Conservation (phyloP, 2,329 filamentous ascomycete species). For the Calonectria crousiana region DNA sequence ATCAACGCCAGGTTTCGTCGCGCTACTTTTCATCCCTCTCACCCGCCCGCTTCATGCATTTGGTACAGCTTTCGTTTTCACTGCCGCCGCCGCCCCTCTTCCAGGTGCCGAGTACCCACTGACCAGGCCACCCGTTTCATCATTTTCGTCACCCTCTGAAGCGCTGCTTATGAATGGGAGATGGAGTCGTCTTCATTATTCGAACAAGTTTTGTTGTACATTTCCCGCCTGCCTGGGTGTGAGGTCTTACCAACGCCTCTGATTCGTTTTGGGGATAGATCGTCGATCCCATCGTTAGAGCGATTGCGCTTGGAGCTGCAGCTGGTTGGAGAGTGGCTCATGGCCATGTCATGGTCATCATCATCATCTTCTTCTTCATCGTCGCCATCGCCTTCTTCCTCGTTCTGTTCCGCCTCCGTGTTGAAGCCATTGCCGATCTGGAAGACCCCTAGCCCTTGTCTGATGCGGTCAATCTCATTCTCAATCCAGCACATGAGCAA, state of each 20-base stretch:
- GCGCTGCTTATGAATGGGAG: neutral
- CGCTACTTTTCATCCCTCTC: neutral
- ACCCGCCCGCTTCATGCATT: neutral
- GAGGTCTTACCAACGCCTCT: neutral
- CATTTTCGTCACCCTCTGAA: too few relatives aligned
- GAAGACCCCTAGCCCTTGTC: neutral
- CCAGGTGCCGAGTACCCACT: neutral
- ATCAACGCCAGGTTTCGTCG: neutral
- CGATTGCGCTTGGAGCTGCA: neutral
- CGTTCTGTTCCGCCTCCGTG: neutral
- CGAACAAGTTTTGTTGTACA: neutral
- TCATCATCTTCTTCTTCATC: neutral
- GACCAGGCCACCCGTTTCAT: neutral
- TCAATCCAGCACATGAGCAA: conserved; percentile 39
- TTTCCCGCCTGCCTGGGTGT: neutral
- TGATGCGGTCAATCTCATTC: conserved; percentile 21
- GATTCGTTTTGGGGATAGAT: neutral
- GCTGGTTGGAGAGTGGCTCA: conserved; percentile 1
- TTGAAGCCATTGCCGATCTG: conserved; percentile 20
- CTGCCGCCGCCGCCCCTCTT: neutral
- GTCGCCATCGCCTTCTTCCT: neutral
- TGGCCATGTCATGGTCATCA: neutral
- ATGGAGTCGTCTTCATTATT: neutral
- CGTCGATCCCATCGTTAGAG: neutral
- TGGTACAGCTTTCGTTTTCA: neutral